Evolutionary conservation across 768 basidiomycete genomes (phyloP).

Genomic region (Saitozyma podzolica): DNA sequence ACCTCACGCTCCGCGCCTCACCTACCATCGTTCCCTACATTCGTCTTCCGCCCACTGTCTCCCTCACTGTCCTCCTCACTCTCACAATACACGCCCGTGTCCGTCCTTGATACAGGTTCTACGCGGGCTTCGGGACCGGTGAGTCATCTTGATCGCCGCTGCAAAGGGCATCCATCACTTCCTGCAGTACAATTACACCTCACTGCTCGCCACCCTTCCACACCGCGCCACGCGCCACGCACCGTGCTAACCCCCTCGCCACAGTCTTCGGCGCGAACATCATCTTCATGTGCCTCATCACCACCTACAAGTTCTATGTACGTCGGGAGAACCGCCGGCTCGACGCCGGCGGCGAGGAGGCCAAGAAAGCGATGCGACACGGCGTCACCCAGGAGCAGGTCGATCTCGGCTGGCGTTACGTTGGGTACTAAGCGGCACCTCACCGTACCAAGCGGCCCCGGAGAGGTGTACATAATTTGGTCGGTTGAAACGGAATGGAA

Average conservation of each 20-base stretch:
- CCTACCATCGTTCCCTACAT: too few species aligned
- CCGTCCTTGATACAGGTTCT: conserved; percentile 9
- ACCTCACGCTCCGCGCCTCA: conserved; percentile 16
- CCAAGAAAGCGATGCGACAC: conserved; percentile 17
- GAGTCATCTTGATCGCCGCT: conserved; percentile 1
- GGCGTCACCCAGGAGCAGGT: conserved; percentile 36
- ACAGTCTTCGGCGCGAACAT: conserved; percentile 20
- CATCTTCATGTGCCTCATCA: conserved; percentile 24
- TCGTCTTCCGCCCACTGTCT: too few species aligned
- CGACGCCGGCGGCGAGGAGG: conserved; percentile 21
- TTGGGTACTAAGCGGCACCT: conserved; percentile 19
- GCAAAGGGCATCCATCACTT: too few species aligned
- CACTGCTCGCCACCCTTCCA: too few species aligned
- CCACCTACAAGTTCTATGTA: conserved; percentile 36
- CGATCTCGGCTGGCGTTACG: conserved; percentile 39
- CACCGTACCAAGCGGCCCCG: too few species aligned
- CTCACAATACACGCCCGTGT: too few species aligned
- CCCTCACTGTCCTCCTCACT: too few species aligned
- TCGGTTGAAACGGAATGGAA: too few species aligned
- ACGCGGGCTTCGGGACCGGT: conserved; percentile 33
- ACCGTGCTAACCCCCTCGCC: background rate
- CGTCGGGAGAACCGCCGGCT: conserved; percentile 32
- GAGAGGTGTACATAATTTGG: too few species aligned
- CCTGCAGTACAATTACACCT: too few species aligned
- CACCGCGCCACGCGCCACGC: too few species aligned